phyloP scores from a whole-genome alignment of 306 rosid genomes.

The Trifolium dubium region DNA sequence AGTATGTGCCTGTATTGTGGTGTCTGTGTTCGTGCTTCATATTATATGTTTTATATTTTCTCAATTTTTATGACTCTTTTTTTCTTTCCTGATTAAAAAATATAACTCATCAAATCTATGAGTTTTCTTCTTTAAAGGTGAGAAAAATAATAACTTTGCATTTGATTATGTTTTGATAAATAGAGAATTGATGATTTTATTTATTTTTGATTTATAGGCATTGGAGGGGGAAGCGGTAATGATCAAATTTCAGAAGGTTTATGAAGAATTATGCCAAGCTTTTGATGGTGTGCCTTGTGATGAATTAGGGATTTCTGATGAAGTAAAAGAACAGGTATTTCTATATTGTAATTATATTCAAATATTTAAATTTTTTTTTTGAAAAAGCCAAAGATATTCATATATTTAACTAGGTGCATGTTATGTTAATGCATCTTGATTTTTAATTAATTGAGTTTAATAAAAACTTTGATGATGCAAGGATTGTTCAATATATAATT shows the following conservation, averaged over 20 bases:
- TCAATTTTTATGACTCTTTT: background rate
- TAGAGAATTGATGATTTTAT: background rate
- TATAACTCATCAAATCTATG: background rate
- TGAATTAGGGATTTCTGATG: slow-evolving; percentile 73
- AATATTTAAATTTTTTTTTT: too few relatives aligned
- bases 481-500: background rate
- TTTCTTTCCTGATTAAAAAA: background rate
- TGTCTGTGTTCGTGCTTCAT: too few relatives aligned
- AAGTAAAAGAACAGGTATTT: slow-evolving; percentile 72
- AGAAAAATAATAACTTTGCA: background rate
- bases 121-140: background rate
- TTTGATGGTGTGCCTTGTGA: slow-evolving; percentile 61
- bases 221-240: slow-evolving; percentile 72
- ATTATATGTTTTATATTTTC: too few relatives aligned
- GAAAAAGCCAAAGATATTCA: too few relatives aligned
- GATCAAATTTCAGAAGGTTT: slow-evolving; percentile 62
- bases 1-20: too few relatives aligned
- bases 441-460: background rate
- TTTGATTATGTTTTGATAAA: background rate
- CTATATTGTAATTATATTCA: background rate
- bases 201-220: slow-evolving; percentile 51
- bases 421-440: background rate
- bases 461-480: background rate
- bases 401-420: background rate
- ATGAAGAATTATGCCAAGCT: slow-evolving; percentile 64